Conservation (phyloP, 23 red algal genomes). For the Agarophyton chilense region DNA sequence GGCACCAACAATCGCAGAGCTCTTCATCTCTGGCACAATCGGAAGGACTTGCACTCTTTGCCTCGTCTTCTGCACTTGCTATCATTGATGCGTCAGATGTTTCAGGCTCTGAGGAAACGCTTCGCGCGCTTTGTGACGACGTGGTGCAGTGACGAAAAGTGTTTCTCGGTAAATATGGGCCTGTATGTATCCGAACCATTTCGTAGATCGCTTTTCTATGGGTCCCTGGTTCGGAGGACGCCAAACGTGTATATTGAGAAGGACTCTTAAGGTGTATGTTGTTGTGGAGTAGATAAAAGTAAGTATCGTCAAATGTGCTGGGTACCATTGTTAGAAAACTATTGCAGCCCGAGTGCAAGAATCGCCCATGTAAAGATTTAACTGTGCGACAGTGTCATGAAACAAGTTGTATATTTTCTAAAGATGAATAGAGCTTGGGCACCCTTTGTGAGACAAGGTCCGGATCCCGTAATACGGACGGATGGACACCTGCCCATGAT, state of each 20-base stretch:
- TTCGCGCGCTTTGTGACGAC: conserved; percentile 62
- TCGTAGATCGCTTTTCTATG: too few relatives aligned
- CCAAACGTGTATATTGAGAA: neutral
- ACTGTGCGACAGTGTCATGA: neutral
- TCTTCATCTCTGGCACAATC: conserved; percentile 36
- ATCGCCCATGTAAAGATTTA: neutral
- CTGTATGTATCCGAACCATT: too few relatives aligned
- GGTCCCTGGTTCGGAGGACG: too few relatives aligned
- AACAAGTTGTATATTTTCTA: conserved; percentile 45
- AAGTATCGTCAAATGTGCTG: neutral
- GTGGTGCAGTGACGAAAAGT: conserved; percentile 50
- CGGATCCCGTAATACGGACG: conserved; percentile 38
- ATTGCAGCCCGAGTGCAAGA: neutral
- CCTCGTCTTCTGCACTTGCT: conserved; percentile 47
- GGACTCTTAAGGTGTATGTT: neutral
- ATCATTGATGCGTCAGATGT: conserved; percentile 76
- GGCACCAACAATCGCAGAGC: conserved; percentile 33
- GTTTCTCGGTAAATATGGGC: too few relatives aligned
- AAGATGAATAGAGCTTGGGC: neutral
- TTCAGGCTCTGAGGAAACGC: conserved; percentile 52
- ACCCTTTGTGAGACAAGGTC: conserved; percentile 25
- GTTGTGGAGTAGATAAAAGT: neutral
- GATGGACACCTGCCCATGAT: conserved; percentile 1
- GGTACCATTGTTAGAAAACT: neutral
- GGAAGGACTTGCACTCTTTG: conserved; percentile 56